Conservation (phyloP, 2,329 filamentous ascomycete genomes). For the Colletotrichum sp. region DNA sequence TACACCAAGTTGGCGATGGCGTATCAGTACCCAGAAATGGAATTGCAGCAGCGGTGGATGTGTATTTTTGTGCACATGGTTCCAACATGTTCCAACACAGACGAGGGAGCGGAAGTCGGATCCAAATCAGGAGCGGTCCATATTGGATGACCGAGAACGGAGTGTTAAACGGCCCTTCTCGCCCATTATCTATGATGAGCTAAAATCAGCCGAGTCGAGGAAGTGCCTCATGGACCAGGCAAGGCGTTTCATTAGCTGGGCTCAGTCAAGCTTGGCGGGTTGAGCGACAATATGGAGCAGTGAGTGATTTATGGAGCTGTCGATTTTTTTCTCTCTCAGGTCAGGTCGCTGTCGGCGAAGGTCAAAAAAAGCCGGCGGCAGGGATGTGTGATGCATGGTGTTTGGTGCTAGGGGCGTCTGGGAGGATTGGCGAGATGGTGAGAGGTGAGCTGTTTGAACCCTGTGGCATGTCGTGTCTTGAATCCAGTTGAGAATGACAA, state of each 20-base stretch:
- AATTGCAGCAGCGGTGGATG: not conserved
- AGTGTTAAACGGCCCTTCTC: constrained; percentile 20
- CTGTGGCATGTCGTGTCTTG: constrained; percentile 17
- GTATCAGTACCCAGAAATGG: not conserved
- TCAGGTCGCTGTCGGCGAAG: not conserved
- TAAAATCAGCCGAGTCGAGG: constrained; percentile 7
- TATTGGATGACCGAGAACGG: constrained; percentile 14
- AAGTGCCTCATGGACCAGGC: constrained; percentile 16
- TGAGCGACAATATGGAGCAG: constrained; percentile 7
- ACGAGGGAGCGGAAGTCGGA: not conserved
- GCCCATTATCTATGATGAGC: not conserved
- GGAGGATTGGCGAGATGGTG: not conserved
- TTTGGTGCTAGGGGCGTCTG: not conserved
- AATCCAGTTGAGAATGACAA: constrained; percentile 6
- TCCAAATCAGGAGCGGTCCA: constrained; percentile 8
- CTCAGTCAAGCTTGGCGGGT: constrained; percentile 17
- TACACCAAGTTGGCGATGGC: not conserved
- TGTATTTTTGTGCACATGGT: not conserved
- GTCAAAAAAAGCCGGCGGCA: not conserved
- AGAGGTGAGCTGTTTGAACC: constrained; percentile 10
- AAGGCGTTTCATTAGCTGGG: constrained; percentile 15
- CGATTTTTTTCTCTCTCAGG: not conserved
- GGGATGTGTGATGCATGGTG: not conserved
- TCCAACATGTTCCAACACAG: not conserved
- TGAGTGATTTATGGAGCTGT: constrained; percentile 16